Conservation (phyloP, 1,284 basidiomycete species). For the Pyrrhoderma noxium region DNA sequence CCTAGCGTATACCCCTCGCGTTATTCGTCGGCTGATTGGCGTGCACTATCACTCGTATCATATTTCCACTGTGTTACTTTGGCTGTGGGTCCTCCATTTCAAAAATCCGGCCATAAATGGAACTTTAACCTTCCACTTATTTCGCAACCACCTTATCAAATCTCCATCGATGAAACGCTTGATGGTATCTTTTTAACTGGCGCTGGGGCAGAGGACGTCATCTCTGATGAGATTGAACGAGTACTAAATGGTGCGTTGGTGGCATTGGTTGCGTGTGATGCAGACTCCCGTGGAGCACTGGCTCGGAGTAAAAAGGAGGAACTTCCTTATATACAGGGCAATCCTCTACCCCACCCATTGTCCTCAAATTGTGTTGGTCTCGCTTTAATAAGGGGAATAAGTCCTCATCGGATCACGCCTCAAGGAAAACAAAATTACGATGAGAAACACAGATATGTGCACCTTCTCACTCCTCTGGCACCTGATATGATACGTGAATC, state of each 20-base stretch:
- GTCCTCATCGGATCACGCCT: constrained; percentile 25
- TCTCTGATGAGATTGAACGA: constrained; percentile 52
- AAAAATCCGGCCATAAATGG: constrained; percentile 49
- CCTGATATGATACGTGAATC: constrained; percentile 32
- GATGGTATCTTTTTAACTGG: constrained; percentile 60
- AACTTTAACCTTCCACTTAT: constrained; percentile 63
- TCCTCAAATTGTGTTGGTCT: constrained; percentile 61
- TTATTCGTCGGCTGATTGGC: constrained; percentile 69
- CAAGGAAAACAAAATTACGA: constrained; percentile 18
- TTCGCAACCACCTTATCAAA: constrained; percentile 59
- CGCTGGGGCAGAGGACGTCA: constrained; percentile 69
- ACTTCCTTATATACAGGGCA: constrained; percentile 53
- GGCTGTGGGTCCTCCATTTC: constrained; percentile 33
- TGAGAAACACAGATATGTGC: constrained; percentile 32
- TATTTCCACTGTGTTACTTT: constrained; percentile 59
- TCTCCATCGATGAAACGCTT: constrained; percentile 48
- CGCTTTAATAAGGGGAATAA: constrained; percentile 64
- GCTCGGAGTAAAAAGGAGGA: not conserved
- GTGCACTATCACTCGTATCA: constrained; percentile 67
- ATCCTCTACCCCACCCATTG: constrained; percentile 44
- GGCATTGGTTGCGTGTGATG: constrained; percentile 48
- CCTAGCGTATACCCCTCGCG: constrained; percentile 33
- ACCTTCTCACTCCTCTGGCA: constrained; percentile 72
- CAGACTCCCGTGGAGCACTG: not conserved
- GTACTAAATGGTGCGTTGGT: constrained; percentile 82